Evolutionary conservation across 805 yeast species (phyloP), one percentile per base, ranked within the genome.

Genomic region (Blastobotrys parvus): DNA sequence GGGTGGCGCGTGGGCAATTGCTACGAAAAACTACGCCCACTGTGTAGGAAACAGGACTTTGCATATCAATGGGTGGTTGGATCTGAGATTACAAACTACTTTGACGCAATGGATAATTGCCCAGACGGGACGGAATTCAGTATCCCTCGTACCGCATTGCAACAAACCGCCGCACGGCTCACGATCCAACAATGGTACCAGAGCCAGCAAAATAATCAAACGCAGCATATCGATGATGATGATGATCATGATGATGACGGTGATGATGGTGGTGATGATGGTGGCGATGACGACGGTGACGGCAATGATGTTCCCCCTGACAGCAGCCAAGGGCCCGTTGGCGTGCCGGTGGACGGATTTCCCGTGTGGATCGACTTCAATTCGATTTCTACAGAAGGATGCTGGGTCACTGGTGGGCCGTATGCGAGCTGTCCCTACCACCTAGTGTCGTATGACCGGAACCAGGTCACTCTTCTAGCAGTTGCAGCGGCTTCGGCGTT

Each of bases 361-460:
- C 74, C 75, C 0, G 65, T 77, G 0, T 89, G 97, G 97, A 74
- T 87, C 3, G 87, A 86, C 61, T 52, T 87, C 49, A 89, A 90
- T 57, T 85, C 89, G 15, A 70, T 90, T 18, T 74, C 85, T 1
- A 77, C 79, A 17, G 63, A 71, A 2, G 74, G 77, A 43, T 89
- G 97, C 56, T 90, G 92, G 89, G 88, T 88, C 3, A 61, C 74
- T 10, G 95, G 95, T 1, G 95, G 95, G 0, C 76, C 86, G 0
- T 69, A 75, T 47, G 80, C 90, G 0, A 57, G 64, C 25, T 89
- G 97, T 58, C 96, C 97, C 0, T 88, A 88, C 57, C 75, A 74
- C 44, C 67, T 66, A 37, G 70, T 72, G 1, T 69, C 77, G 7
- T 68, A 80, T 3, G 65, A 67, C 25, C 68, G 77, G 41, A 75